phyloP scores from a whole-genome alignment of 75 land plant genomes.

The Ceratopteris richardii region DNA sequence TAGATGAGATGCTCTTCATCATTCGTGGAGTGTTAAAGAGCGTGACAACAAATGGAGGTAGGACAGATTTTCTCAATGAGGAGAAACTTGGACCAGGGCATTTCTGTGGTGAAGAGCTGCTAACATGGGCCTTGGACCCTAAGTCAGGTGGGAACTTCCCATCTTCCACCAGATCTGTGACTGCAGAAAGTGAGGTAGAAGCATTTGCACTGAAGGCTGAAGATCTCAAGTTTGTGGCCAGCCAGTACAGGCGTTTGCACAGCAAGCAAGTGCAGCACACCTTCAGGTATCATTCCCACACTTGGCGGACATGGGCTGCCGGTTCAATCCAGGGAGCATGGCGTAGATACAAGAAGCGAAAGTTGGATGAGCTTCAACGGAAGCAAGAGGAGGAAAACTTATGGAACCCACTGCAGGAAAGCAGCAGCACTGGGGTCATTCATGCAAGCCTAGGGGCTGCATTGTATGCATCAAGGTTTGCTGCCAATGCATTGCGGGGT shows the following conservation, averaged over 20 bases:
- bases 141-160: conserved; percentile 58
- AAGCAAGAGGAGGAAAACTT: conserved; percentile 40
- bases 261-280: conserved; percentile 83
- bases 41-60: conserved; percentile 80
- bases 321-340: conserved; percentile 73
- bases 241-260: conserved; percentile 73
- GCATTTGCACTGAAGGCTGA: conserved; percentile 74
- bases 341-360: conserved; percentile 42
- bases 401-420: conserved; percentile 11
- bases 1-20: conserved; percentile 83
- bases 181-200: conserved; percentile 57
- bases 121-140: conserved; percentile 88
- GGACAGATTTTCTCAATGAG: conserved; percentile 66
- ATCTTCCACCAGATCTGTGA: conserved; percentile 67
- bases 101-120: conserved; percentile 81
- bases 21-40: conserved; percentile 79
- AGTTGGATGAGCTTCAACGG: conserved; percentile 26
- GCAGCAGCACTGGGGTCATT: conserved; percentile 6
- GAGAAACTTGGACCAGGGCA: conserved; percentile 51
- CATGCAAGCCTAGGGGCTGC: conserved; percentile 44
- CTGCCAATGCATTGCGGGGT: conserved; percentile 51
- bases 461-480: conserved; percentile 53
- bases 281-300: conserved; percentile 71
- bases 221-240: conserved; percentile 70
- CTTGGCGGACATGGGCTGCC: conserved; percentile 85